Conservation (phyloP, 2,329 filamentous ascomycete genomes). For the Thielaviopsis ethacetica region DNA sequence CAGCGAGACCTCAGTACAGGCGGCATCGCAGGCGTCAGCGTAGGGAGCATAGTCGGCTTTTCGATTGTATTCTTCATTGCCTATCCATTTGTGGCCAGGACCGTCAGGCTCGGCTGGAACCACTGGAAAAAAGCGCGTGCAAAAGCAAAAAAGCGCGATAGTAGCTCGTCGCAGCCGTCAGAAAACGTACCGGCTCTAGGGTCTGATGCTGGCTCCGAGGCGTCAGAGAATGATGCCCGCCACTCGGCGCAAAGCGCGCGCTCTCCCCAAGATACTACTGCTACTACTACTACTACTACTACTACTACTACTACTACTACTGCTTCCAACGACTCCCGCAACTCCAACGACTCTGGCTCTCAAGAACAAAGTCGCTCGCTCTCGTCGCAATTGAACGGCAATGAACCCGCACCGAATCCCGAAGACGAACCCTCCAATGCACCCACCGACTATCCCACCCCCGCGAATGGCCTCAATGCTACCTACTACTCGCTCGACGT, state of each 20-base stretch:
- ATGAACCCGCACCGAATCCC: background rate
- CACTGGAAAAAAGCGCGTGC: constrained; percentile 1
- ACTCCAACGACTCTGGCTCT: background rate
- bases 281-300: too few relatives aligned
- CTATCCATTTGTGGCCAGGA: constrained; percentile 12
- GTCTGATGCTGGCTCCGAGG: background rate
- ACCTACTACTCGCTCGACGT: constrained; percentile 11
- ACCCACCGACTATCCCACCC: constrained; percentile 4
- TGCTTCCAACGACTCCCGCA: background rate
- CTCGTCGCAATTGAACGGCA: background rate
- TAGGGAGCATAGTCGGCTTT: constrained; percentile 27
- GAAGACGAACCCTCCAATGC: background rate
- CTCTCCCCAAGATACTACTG: background rate
- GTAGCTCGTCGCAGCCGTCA: background rate
- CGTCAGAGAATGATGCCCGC: background rate
- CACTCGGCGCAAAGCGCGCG: background rate
- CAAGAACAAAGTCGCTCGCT: background rate
- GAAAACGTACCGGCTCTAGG: background rate
- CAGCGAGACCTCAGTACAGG: constrained; percentile 21
- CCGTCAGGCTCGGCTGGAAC: constrained; percentile 8
- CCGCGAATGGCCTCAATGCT: constrained; percentile 4
- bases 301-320: too few relatives aligned
- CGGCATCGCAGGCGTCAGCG: constrained; percentile 42
- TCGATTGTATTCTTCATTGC: constrained; percentile 11
- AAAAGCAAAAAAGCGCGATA: background rate